A percentile compares a stretch with the other conserved stretches of the same genome.
Evolutionary conservation across 345 rosid genomes (phyloP).

Genomic region (Aurinia saxatilis): DNA sequence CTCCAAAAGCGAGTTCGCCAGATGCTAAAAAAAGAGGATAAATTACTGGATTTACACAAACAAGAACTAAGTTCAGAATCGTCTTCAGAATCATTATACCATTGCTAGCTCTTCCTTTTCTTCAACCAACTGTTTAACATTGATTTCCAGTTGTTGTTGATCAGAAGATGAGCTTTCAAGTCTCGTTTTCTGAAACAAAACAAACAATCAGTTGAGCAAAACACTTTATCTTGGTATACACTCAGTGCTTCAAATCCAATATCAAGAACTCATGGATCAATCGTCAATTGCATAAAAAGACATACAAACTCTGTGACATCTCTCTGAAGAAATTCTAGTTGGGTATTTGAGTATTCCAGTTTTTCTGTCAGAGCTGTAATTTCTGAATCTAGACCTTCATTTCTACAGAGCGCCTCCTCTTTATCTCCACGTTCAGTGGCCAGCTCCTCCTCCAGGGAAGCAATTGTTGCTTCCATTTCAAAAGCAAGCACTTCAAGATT

Average conservation of each 20-base stretch:
- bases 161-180: slow-evolving; percentile 54
- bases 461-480: slow-evolving; percentile 91
- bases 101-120: slow-evolving; percentile 90
- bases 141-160: slow-evolving; percentile 47
- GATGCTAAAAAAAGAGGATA: slow-evolving; percentile 49
- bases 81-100: slow-evolving; percentile 37
- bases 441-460: slow-evolving; percentile 71
- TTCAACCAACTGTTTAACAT: slow-evolving; percentile 43
- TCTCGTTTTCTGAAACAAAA: slow-evolving; percentile 40
- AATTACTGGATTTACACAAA: slow-evolving; percentile 5
- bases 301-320: slow-evolving; percentile 55
- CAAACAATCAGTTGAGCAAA: slow-evolving; percentile 2
- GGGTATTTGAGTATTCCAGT: slow-evolving; percentile 38
- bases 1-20: slow-evolving; percentile 68
- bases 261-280: slow-evolving; percentile 4
- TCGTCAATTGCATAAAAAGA: slow-evolving; percentile 4
- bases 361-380: slow-evolving; percentile 43
- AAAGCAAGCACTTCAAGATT: slow-evolving; percentile 77
- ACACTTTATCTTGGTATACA: not conserved
- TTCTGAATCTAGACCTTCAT: slow-evolving; percentile 46
- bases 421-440: slow-evolving; percentile 47
- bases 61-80: not conserved
- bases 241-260: not conserved
- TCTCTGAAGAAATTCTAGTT: slow-evolving; percentile 43
- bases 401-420: slow-evolving; percentile 44